Percentiles rank a stretch among this genome's conserved stretches.
These are phyloP conservation scores for Brasilioporus rufonigricans DNA, from an alignment of 768 basidiomycete genomes.

Conservation along the genomic window DNA sequence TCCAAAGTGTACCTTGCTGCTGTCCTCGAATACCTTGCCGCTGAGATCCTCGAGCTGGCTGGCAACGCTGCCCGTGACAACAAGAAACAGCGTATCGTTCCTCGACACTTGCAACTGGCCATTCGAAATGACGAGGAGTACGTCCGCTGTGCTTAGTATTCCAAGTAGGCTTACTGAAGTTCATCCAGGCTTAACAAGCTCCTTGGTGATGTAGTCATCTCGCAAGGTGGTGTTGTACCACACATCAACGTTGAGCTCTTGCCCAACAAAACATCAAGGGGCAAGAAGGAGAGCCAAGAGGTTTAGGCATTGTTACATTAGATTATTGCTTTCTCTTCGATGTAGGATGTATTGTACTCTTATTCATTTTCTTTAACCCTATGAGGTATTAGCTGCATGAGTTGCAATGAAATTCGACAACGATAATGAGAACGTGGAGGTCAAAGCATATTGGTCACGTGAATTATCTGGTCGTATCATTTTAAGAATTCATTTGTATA, in stretches of 20 bases:
- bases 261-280: slow-evolving; percentile 51
- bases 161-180: neutral
- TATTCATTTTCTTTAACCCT: slow-evolving; percentile 24
- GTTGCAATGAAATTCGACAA: too few species aligned
- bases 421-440: too few species aligned
- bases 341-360: slow-evolving; percentile 35
- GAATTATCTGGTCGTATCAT: slow-evolving; percentile 11
- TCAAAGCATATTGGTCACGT: too few species aligned
- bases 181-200: slow-evolving; percentile 35
- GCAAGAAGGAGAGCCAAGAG: slow-evolving; percentile 51
- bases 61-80: slow-evolving; percentile 55
- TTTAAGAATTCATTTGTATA: neutral
- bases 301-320: slow-evolving; percentile 30
- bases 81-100: slow-evolving; percentile 62
- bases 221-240: slow-evolving; percentile 59
- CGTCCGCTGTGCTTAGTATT: neutral
- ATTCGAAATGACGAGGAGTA: slow-evolving; percentile 62
- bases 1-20: slow-evolving; percentile 55
- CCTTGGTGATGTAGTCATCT: slow-evolving; percentile 52
- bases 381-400: too few species aligned
- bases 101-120: slow-evolving; percentile 63
- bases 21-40: slow-evolving; percentile 60
- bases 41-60: slow-evolving; percentile 63
- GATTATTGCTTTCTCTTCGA: slow-evolving; percentile 15
- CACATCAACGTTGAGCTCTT: slow-evolving; percentile 51